Conservation (phyloP, 2,329 filamentous ascomycete species). For the Aspergillus sp. region DNA sequence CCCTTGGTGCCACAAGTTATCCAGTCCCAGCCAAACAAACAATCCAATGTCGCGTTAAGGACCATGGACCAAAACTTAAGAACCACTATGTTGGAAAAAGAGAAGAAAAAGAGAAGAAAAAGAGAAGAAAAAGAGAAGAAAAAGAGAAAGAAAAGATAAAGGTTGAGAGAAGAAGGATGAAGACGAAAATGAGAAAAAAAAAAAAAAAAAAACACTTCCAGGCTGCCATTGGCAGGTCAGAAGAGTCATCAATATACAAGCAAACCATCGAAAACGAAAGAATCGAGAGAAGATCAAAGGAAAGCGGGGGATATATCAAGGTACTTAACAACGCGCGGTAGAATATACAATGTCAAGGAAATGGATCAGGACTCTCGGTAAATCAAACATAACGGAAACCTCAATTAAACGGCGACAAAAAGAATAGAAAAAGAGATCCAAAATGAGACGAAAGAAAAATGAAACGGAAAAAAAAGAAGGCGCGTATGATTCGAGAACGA, state of each 20-base stretch:
- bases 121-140: not conserved
- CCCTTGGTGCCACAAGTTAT: not conserved
- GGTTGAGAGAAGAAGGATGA: constrained; percentile 2
- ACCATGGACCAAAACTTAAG: no score
- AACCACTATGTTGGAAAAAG: constrained; percentile 2
- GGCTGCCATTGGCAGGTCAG: not conserved
- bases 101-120: no score
- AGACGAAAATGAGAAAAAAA: not conserved
- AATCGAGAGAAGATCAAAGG: not conserved
- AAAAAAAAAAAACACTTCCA: not conserved
- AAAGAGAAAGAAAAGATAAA: not conserved
- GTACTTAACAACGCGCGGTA: not conserved
- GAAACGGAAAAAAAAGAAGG: no score
- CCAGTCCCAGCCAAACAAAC: not conserved
- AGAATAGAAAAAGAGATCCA: constrained; percentile 2
- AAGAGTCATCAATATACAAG: not conserved
- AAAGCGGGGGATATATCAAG: not conserved
- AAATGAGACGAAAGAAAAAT: no score
- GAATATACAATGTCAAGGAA: not conserved
- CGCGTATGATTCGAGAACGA: no score
- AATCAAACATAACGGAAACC: not conserved
- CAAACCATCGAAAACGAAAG: not conserved
- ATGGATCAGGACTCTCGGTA: not conserved
- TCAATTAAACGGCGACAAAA: not conserved
- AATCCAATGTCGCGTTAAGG: not conserved